These are phyloP conservation scores for Umbelopsis isabellina DNA, from an alignment of 192 early-diverging fungal species.

Conservation along the genomic window DNA sequence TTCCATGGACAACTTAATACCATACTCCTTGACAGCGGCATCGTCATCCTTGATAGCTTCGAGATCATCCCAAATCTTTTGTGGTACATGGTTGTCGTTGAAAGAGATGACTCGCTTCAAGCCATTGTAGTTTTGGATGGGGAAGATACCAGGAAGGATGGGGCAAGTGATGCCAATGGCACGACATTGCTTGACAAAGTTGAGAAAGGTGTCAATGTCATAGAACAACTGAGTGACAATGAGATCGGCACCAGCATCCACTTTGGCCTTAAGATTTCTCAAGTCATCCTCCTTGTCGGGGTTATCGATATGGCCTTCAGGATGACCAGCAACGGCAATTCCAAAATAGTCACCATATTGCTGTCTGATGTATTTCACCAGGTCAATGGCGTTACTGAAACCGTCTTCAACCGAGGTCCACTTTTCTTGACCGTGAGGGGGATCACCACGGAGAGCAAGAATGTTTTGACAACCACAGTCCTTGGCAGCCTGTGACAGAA, in stretches of 20 bases:
- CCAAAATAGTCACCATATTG: conserved; percentile 94
- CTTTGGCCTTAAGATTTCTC: conserved; percentile 80
- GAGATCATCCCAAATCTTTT: conserved; percentile 79
- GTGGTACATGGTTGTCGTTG: conserved; percentile 86
- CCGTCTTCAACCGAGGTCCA: conserved; percentile 87
- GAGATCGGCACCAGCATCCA: conserved; percentile 91
- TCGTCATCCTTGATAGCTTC: conserved; percentile 99
- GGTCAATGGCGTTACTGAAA: conserved; percentile 84
- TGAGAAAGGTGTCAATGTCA: conserved; percentile 85
- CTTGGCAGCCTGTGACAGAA: conserved; percentile 67
- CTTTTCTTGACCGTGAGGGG: conserved; percentile 79
- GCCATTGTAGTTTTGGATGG: conserved; percentile 92
- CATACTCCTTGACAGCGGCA: conserved; percentile 93
- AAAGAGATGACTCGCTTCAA: conserved; percentile 92
- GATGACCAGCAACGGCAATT: conserved; percentile 94
- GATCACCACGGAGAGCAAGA: conserved; percentile 93
- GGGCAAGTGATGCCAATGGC: conserved; percentile 77
- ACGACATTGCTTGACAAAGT: conserved; percentile 78
- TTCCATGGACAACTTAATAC: conserved; percentile 82
- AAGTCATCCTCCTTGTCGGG: conserved; percentile 78
- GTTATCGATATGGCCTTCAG: conserved; percentile 90
- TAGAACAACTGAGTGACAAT: conserved; percentile 97
- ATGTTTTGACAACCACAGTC: conserved; percentile 96
- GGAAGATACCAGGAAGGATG: conserved; percentile 96
- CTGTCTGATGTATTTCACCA: conserved; percentile 89